phyloP scores from a whole-genome alignment of 2,329 filamentous ascomycete species.

The Malbranchea cinnamomea region DNA sequence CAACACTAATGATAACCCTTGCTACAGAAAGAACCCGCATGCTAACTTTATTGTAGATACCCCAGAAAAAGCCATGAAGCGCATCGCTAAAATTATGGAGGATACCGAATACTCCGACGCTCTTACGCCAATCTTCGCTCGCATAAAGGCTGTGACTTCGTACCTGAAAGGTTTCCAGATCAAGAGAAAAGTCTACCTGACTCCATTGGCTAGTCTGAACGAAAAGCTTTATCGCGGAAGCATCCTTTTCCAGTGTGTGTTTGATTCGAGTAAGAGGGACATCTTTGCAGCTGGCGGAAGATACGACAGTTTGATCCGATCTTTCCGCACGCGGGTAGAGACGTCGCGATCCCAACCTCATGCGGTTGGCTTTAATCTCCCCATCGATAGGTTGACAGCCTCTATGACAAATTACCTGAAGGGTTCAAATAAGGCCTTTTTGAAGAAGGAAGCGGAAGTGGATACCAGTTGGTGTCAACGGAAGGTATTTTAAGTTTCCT shows the following conservation, averaged over 20 bases:
- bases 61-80: constrained; percentile 59
- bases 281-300: constrained; percentile 88
- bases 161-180: constrained; percentile 66
- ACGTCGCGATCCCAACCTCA: constrained; percentile 52
- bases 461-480: constrained; percentile 46
- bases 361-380: constrained; percentile 83
- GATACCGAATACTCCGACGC: constrained; percentile 38
- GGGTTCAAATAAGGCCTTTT: constrained; percentile 35
- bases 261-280: constrained; percentile 65
- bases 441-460: constrained; percentile 58
- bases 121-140: constrained; percentile 48
- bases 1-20: constrained; percentile 17
- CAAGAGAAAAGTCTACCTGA: constrained; percentile 64
- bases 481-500: constrained; percentile 36
- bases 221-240: constrained; percentile 81
- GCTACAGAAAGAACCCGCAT: background rate
- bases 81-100: constrained; percentile 40
- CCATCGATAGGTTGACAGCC: constrained; percentile 67
- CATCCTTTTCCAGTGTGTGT: constrained; percentile 78
- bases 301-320: constrained; percentile 78
- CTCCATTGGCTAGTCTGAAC: constrained; percentile 73
- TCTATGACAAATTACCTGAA: constrained; percentile 41
- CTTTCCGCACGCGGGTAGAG: constrained; percentile 58
- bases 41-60: constrained; percentile 35
- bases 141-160: constrained; percentile 62